Conservation (phyloP, 73 alveolate species). For the Uronychia setigera region DNA sequence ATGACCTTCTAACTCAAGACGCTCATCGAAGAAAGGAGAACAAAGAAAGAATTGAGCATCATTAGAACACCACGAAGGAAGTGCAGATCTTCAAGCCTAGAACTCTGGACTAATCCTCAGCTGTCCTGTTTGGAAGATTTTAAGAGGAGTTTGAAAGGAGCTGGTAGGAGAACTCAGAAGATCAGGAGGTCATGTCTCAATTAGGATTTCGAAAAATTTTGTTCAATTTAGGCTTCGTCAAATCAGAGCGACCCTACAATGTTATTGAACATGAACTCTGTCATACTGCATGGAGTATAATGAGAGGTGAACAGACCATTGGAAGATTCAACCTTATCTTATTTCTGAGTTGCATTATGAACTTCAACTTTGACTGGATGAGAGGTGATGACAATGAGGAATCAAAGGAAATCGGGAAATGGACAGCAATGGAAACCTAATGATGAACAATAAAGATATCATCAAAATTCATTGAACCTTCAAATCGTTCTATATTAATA, state of each 20-base stretch:
- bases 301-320: not conserved
- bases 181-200: not conserved
- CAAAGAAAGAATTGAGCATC: not conserved
- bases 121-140: not conserved
- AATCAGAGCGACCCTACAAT: not conserved
- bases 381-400: no score
- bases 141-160: not conserved
- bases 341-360: not conserved
- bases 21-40: not conserved
- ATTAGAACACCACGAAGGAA: not conserved
- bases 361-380: not conserved
- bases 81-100: not conserved
- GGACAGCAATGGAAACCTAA: not conserved
- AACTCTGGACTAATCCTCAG: not conserved
- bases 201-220: not conserved
- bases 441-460: not conserved
- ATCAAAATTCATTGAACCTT: not conserved
- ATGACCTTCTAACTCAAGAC: not conserved
- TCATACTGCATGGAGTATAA: not conserved
- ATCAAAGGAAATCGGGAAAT: not conserved
- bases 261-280: not conserved
- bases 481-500: not conserved
- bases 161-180: not conserved
- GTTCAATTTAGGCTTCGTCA: not conserved
- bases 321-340: no score